Evolutionary conservation across 345 rosid species (phyloP).

Genomic region (Orychophragmus violaceus): DNA sequence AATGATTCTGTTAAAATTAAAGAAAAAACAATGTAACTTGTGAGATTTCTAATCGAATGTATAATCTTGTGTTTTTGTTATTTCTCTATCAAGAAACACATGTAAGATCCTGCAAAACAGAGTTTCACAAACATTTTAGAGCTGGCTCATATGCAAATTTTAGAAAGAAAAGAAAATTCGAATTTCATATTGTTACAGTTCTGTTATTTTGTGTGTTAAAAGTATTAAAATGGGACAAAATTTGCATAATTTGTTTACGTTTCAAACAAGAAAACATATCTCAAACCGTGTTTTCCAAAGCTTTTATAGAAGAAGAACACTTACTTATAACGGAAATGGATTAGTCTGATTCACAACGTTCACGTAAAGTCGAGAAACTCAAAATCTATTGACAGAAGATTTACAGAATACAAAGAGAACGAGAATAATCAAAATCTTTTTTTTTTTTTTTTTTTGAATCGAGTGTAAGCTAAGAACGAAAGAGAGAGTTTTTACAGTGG

Average conservation of each 20-base stretch:
- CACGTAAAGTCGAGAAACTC: constrained; percentile 20
- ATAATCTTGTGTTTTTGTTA: background rate
- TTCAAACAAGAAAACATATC: background rate
- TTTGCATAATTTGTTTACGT: background rate
- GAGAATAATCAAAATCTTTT: background rate
- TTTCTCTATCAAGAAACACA: background rate
- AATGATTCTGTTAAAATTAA: background rate
- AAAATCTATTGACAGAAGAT: too few species aligned
- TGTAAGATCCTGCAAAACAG: constrained; percentile 1
- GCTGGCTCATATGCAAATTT: background rate
- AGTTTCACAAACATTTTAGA: constrained; percentile 5
- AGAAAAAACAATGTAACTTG: background rate
- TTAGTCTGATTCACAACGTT: constrained; percentile 18
- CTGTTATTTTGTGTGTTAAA: background rate
- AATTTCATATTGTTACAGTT: background rate
- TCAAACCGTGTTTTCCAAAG: background rate
- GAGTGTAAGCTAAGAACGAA: constrained; percentile 17
- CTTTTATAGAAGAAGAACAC: background rate
- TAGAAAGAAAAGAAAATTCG: background rate
- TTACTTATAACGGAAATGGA: constrained; percentile 20
- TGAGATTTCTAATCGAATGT: background rate
- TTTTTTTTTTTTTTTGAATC: background rate
- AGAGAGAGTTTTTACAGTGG: constrained; percentile 29
- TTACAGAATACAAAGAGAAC: background rate
- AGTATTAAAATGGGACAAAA: background rate